Conservation (phyloP, 371 early-diverging fungal genomes). For the Rhizopus sp. region DNA sequence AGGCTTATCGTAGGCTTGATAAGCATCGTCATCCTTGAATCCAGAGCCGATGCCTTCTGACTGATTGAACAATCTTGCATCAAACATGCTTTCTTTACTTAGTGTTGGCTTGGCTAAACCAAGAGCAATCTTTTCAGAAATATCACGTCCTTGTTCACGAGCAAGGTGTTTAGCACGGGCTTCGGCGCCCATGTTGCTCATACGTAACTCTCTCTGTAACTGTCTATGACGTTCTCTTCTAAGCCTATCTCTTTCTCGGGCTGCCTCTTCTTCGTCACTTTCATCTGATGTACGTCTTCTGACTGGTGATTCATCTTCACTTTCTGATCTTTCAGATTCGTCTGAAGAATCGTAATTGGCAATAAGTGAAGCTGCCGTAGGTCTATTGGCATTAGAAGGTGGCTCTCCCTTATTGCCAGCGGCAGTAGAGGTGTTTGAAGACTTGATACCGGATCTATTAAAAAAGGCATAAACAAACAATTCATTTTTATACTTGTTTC, state of each 20-base stretch:
- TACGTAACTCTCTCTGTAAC: conserved; percentile 85
- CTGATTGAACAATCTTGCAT: conserved; percentile 93
- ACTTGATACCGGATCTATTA: conserved; percentile 45
- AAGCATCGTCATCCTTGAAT: conserved; percentile 87
- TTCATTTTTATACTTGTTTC: not conserved
- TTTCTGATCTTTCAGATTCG: conserved; percentile 41
- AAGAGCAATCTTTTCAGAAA: conserved; percentile 97
- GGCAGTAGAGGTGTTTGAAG: conserved; percentile 10
- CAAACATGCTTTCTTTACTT: conserved; percentile 90
- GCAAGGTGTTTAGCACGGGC: conserved; percentile 82
- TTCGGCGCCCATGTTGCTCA: conserved; percentile 90
- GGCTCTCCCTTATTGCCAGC: conserved; percentile 20
- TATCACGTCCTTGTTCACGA: conserved; percentile 83
- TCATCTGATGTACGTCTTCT: conserved; percentile 11
- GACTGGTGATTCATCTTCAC: conserved; percentile 24
- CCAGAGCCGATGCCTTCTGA: conserved; percentile 84
- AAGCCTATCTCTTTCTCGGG: conserved; percentile 86
- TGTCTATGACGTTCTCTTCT: conserved; percentile 84
- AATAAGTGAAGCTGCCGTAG: conserved; percentile 49
- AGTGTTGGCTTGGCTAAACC: conserved; percentile 91
- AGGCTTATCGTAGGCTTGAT: conserved; percentile 89
- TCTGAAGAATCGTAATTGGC: conserved; percentile 49
- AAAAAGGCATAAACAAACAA: not conserved
- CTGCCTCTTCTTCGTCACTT: conserved; percentile 52
- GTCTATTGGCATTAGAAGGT: conserved; percentile 32